These are phyloP conservation scores for Sporothrix euskadiensis DNA, from an alignment of 2,329 filamentous ascomycete species.

Conservation along the genomic window DNA sequence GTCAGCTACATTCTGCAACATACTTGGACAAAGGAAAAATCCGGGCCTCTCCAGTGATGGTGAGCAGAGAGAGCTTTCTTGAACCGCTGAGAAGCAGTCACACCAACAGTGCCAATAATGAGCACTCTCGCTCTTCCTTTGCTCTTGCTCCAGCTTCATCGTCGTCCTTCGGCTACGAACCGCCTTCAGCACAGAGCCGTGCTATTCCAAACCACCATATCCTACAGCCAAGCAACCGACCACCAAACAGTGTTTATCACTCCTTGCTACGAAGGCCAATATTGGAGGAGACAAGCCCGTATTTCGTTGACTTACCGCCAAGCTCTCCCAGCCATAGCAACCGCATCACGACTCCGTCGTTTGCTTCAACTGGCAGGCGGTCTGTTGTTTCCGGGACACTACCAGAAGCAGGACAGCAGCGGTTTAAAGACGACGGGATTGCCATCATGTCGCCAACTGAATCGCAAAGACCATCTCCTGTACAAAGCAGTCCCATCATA, in stretches of 20 bases:
- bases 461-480: not conserved
- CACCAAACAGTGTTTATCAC: not conserved
- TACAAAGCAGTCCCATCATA: not conserved
- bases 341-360: not conserved
- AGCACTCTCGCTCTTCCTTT: not conserved
- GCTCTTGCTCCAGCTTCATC: not conserved
- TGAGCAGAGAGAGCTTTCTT: not conserved
- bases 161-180: not conserved
- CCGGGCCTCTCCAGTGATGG: not conserved
- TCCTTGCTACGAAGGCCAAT: not conserved
- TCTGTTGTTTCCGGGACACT: not conserved
- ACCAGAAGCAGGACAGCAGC: constrained; percentile 6
- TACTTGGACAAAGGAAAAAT: not conserved
- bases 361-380: not conserved
- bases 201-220: not conserved
- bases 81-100: not conserved
- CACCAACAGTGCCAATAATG: not conserved
- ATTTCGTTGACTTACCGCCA: not conserved
- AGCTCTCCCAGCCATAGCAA: not conserved
- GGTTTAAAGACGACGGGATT: constrained; percentile 14
- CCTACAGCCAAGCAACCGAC: not conserved
- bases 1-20: no score
- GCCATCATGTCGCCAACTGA: constrained; percentile 18
- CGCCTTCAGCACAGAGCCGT: not conserved
- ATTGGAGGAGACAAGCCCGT: not conserved